Base-by-base conservation (phyloP, 225 moss, liverwort and hornwort genomes). In the Marchantia polymorpha region DNA sequence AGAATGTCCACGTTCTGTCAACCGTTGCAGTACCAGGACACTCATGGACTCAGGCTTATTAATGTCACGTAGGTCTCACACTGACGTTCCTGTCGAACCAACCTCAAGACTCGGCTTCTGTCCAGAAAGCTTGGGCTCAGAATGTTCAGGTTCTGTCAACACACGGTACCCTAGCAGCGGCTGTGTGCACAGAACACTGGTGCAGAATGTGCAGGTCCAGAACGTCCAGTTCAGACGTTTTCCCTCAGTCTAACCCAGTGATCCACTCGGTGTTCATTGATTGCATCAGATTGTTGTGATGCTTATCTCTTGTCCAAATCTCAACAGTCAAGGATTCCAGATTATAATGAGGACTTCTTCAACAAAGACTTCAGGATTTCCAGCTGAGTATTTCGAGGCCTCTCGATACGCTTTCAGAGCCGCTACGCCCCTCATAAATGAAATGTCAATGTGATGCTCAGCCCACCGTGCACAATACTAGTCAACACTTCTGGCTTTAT, bases 121-220 rank as follows among this genome's bases (percentile, higher is more conserved):
- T 65, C 65, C 65, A 27, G 65, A 67, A 30, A 30, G 27, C 67
- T 67, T 67, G 30, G n/a, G 29, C 31, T 67, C 67, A 67, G 67
- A 30, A 67, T 67, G 67, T 31, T 31, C 67, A 67, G 67, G 67
- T 67, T 30, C 67, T 67, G 67, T 30, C 67, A 27, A 67, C 67
- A 67, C 67, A 67, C 29, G 67, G 29, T 67, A 25, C 67, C 67
- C 13, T 29, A 67, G 67, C 15, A 29, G 67, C 30, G 30, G 67
- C 31, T 27, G 67, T 56, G 56, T 56, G 56, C 56, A 56, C 56
- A 56, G 56, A 56, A 19, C 31, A 67, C 61, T 31, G 67, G 67
- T 67, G 29, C 29, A 67, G 30, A 27, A 67, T 67, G 30, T 8
- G 29, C 67, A 67, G 67, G 29, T 67, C 22, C 61, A 61, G 61